These are phyloP conservation scores for Lenzites betulinus DNA, from an alignment of 768 basidiomycete species.

Conservation along the genomic window DNA sequence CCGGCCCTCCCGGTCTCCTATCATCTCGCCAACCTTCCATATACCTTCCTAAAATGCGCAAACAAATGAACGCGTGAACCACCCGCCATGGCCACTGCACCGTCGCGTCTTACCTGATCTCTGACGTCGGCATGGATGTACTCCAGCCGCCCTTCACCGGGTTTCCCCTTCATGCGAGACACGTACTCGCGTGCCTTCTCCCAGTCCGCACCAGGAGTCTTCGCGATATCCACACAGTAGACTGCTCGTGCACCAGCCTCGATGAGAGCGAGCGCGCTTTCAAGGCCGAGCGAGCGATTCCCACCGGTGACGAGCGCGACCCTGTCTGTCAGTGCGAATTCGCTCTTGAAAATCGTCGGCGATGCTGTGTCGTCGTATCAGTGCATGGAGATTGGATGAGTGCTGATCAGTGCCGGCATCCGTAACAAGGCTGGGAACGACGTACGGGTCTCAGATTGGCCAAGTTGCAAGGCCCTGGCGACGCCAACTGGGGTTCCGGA, in stretches of 20 bases:
- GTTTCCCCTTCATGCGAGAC: constrained; percentile 15
- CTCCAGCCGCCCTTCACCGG: constrained; percentile 43
- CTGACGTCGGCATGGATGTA: constrained; percentile 67
- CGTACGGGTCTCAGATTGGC: too few species aligned
- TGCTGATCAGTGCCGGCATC: too few species aligned
- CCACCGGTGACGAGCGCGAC: constrained; percentile 41
- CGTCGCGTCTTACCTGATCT: constrained; percentile 45
- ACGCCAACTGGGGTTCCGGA: too few species aligned
- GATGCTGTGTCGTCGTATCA: not conserved
- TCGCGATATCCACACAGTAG: constrained; percentile 67
- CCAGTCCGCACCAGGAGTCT: constrained; percentile 58
- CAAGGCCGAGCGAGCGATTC: constrained; percentile 66
- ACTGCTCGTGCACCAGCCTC: constrained; percentile 71
- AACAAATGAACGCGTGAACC: not conserved
- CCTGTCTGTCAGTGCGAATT: constrained; percentile 32
- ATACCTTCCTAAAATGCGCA: not conserved
- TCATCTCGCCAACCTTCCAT: constrained; percentile 44
- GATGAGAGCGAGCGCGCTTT: constrained; percentile 71
- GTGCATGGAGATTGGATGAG: too few species aligned
- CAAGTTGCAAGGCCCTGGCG: too few species aligned
- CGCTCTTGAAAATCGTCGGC: constrained; percentile 26
- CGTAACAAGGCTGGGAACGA: too few species aligned
- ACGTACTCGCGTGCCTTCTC: constrained; percentile 48
- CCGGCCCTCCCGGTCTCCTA: constrained; percentile 69
- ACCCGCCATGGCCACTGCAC: not conserved